Evolutionary conservation across 768 basidiomycete species (phyloP).

Genomic region (Neoboletus magnificus): DNA sequence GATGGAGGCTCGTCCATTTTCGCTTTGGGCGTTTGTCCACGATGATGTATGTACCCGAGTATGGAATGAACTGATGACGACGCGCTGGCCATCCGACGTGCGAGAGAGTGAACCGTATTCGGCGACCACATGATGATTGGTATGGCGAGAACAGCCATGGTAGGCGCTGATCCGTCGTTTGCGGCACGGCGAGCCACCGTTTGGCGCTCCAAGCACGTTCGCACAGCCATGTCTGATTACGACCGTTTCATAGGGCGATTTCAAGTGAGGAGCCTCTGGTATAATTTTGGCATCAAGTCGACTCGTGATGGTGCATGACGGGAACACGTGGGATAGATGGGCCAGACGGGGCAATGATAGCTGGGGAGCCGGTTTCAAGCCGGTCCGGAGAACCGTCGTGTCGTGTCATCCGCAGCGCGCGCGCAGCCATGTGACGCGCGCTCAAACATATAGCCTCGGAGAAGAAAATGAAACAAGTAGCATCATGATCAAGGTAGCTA

Average conservation of each 20-base stretch:
- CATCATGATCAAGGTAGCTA: background rate
- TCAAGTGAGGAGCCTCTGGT: background rate
- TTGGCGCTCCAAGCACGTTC: too few relatives aligned
- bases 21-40: conserved; percentile 4
- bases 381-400: background rate
- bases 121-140: background rate
- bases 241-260: background rate
- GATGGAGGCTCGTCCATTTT: background rate
- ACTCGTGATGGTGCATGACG: background rate
- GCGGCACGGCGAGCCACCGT: background rate
- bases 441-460: background rate
- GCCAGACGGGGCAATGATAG: background rate
- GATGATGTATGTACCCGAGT: conserved; percentile 16
- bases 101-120: background rate
- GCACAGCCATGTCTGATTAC: background rate
- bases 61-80: conserved; percentile 13
- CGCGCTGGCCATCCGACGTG: background rate
- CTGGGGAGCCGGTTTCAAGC: background rate
- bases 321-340: background rate
- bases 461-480: background rate
- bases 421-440: background rate
- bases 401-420: background rate
- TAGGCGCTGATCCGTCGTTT: background rate
- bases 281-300: background rate
- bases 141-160: conserved; percentile 1